Evolutionary conservation across 768 basidiomycete genomes (phyloP).

Genomic region (Phlebiopsis gigantea): DNA sequence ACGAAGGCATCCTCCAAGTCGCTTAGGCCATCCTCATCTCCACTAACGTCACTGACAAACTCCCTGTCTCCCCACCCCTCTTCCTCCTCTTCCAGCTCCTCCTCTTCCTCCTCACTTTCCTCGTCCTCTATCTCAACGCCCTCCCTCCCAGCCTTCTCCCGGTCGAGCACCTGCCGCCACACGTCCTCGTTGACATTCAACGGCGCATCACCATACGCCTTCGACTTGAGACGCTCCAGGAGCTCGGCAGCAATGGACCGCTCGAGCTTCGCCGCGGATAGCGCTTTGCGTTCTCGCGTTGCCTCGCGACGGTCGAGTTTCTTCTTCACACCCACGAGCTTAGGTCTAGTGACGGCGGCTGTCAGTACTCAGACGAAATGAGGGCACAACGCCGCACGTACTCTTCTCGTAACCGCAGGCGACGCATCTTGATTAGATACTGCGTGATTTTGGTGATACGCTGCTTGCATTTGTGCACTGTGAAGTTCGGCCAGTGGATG

Average conservation of each 20-base stretch:
- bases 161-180: slow-evolving; percentile 88
- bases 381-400: slow-evolving; percentile 37
- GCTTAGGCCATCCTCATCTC: slow-evolving; percentile 48
- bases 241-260: slow-evolving; percentile 94
- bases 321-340: slow-evolving; percentile 93
- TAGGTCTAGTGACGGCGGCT: slow-evolving; percentile 52
- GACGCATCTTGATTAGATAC: slow-evolving; percentile 97
- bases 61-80: slow-evolving; percentile 49
- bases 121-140: slow-evolving; percentile 43
- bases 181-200: slow-evolving; percentile 97
- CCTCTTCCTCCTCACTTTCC: slow-evolving; percentile 42
- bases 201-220: slow-evolving; percentile 96
- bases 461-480: slow-evolving; percentile 99
- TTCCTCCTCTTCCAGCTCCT: slow-evolving; percentile 43
- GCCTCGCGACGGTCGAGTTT: slow-evolving; percentile 93
- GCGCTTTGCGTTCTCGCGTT: slow-evolving; percentile 90
- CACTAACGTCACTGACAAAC: slow-evolving; percentile 53
- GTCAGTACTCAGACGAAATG: background rate
- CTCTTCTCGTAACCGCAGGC: slow-evolving; percentile 82
- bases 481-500: slow-evolving; percentile 98
- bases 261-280: slow-evolving; percentile 93
- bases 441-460: slow-evolving; percentile 98
- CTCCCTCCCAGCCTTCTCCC: slow-evolving; percentile 52
- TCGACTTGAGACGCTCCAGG: slow-evolving; percentile 90
- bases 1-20: slow-evolving; percentile 69